phyloP scores from a whole-genome alignment of 2,329 filamentous ascomycete genomes.

The Ophiostoma tasmaniense region DNA sequence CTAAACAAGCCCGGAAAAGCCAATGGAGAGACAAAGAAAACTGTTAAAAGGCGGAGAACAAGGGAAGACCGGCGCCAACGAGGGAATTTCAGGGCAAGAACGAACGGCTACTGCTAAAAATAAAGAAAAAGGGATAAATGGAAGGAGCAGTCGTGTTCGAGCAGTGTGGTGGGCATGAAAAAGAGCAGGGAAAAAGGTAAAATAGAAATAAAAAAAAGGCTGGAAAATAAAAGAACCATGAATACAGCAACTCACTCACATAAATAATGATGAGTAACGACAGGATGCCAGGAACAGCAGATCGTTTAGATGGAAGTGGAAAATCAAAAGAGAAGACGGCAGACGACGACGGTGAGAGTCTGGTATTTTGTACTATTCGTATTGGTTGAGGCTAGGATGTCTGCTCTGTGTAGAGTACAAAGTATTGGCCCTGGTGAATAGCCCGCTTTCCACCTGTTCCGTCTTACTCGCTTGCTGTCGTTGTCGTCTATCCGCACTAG shows the following conservation, averaged over 20 bases:
- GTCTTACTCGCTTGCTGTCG: not conserved
- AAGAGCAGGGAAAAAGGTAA: not conserved
- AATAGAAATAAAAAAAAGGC: not conserved
- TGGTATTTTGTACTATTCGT: too few species aligned
- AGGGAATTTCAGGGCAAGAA: constrained; percentile 4
- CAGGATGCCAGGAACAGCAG: not conserved
- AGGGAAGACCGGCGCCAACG: not conserved
- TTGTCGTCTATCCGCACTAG: not conserved
- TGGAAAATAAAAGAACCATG: not conserved
- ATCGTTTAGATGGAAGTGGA: not conserved
- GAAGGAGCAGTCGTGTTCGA: not conserved
- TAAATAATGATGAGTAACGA: not conserved
- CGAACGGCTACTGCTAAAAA: constrained; percentile 1
- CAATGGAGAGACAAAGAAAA: not conserved
- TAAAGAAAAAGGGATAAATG: not conserved
- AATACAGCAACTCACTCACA: not conserved
- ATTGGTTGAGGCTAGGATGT: not conserved
- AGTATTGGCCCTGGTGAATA: not conserved
- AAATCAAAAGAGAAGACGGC: not conserved
- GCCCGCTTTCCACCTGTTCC: not conserved
- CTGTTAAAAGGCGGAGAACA: not conserved
- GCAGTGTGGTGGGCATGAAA: not conserved
- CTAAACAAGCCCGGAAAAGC: not conserved
- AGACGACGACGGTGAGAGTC: not conserved
- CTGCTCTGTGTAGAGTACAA: too few species aligned